These are phyloP conservation scores for Trichoderma sp. DNA, from an alignment of 2,329 filamentous ascomycete species.

Conservation along the genomic window DNA sequence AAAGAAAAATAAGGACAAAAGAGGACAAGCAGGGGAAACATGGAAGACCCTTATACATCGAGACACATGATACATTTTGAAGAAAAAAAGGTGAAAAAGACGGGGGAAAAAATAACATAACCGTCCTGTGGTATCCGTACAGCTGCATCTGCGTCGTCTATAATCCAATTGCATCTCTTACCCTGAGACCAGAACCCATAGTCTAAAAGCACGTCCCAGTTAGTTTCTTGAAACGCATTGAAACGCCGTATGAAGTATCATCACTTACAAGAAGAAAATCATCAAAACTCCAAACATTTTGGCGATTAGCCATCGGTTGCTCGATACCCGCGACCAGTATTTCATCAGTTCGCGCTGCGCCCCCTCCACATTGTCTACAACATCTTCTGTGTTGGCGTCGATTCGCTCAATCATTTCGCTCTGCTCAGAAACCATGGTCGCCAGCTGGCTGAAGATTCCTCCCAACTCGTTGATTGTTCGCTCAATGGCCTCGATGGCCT, in stretches of 20 bases:
- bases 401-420: conserved; percentile 97
- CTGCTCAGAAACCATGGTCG: conserved; percentile 96
- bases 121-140: conserved; percentile 13
- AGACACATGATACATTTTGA: conserved; percentile 1
- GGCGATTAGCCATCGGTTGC: conserved; percentile 92
- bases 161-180: conserved; percentile 24
- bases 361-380: conserved; percentile 97
- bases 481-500: conserved; percentile 96
- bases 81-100: background rate
- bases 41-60: conserved; percentile 5
- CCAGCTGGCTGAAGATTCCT: conserved; percentile 86
- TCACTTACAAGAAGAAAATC: conserved; percentile 75
- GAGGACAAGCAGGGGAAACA: background rate
- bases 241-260: background rate
- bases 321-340: conserved; percentile 92
- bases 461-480: conserved; percentile 91
- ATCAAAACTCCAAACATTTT: conserved; percentile 80
- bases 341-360: conserved; percentile 93
- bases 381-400: conserved; percentile 95
- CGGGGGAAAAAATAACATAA: background rate
- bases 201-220: conserved; percentile 29
- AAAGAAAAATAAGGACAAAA: background rate
- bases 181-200: conserved; percentile 42
- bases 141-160: conserved; percentile 5
- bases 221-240: background rate